A percentile compares a stretch with the other conserved stretches of the same genome.
These are phyloP conservation scores for Cutaneotrichosporon sp. DNA, from an alignment of 1,284 basidiomycete species.

Conservation along the genomic window DNA sequence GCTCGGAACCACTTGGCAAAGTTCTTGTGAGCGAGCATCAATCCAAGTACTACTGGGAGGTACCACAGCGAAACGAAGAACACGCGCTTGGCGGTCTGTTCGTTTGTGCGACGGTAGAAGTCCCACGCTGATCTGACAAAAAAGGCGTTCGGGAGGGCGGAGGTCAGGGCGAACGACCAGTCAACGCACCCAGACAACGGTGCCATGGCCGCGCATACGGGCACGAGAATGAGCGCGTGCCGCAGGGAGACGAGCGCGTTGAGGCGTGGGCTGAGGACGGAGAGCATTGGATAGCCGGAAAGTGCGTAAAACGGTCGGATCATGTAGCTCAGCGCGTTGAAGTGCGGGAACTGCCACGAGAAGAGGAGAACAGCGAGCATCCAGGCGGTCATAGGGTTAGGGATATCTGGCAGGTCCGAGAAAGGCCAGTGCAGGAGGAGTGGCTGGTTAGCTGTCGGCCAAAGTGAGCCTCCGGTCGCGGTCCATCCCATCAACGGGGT, in stretches of 20 bases:
- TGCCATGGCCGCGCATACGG: conserved; percentile 71
- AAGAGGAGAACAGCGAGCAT: conserved; percentile 77
- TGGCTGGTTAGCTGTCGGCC: conserved; percentile 61
- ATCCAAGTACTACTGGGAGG: conserved; percentile 77
- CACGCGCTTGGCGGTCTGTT: conserved; percentile 70
- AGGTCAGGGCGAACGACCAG: conserved; percentile 77
- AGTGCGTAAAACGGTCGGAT: conserved; percentile 85
- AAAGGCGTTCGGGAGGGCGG: conserved; percentile 68
- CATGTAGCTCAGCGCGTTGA: conserved; percentile 87
- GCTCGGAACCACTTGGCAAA: conserved; percentile 61
- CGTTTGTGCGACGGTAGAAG: conserved; percentile 64
- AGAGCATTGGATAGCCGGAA: conserved; percentile 91
- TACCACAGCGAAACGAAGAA: conserved; percentile 89
- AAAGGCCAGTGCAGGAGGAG: conserved; percentile 43
- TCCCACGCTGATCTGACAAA: conserved; percentile 65
- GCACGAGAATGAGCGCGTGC: conserved; percentile 73
- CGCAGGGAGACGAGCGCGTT: conserved; percentile 83
- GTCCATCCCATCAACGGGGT: conserved; percentile 99
- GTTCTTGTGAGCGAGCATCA: conserved; percentile 93
- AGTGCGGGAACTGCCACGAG: conserved; percentile 99
- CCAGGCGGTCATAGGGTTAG: conserved; percentile 69
- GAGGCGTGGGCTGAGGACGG: conserved; percentile 69
- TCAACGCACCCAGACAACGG: conserved; percentile 84
- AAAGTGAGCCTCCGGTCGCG: conserved; percentile 76
- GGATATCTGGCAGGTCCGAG: conserved; percentile 18